These are phyloP conservation scores for Paulownia fortunei DNA, from an alignment of 257 asterid genomes.

Conservation along the genomic window DNA sequence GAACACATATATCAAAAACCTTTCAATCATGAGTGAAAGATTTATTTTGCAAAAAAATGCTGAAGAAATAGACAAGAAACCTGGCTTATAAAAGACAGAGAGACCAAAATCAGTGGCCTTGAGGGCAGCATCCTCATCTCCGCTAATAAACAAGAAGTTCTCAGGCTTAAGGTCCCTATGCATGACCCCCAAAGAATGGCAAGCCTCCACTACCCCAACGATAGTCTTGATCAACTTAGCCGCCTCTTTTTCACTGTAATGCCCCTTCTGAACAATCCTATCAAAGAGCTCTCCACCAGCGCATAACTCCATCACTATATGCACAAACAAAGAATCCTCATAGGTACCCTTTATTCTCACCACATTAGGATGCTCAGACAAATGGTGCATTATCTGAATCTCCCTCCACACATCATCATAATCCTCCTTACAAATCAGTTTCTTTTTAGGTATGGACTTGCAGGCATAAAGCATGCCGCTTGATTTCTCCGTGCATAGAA, in stretches of 20 bases:
- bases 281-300: conserved; percentile 83
- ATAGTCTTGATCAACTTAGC: conserved; percentile 64
- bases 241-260: conserved; percentile 69
- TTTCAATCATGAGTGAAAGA: background rate
- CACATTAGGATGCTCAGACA: conserved; percentile 67
- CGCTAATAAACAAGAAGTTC: conserved; percentile 67
- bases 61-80: conserved; percentile 27
- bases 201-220: conserved; percentile 72
- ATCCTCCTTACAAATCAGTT: conserved; percentile 49
- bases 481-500: conserved; percentile 49
- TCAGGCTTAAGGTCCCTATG: conserved; percentile 78
- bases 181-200: conserved; percentile 77
- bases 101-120: conserved; percentile 82
- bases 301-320: conserved; percentile 72
- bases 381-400: conserved; percentile 65
- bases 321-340: conserved; percentile 62
- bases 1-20: background rate
- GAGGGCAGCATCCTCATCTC: conserved; percentile 66
- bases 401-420: conserved; percentile 63
- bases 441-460: conserved; percentile 55
- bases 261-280: conserved; percentile 70
- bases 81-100: conserved; percentile 76
- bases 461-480: conserved; percentile 47
- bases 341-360: conserved; percentile 68
- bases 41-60: background rate